Evolutionary conservation across 129 eudicot species (phyloP).

Genomic region (Saposhnikovia divaricata): DNA sequence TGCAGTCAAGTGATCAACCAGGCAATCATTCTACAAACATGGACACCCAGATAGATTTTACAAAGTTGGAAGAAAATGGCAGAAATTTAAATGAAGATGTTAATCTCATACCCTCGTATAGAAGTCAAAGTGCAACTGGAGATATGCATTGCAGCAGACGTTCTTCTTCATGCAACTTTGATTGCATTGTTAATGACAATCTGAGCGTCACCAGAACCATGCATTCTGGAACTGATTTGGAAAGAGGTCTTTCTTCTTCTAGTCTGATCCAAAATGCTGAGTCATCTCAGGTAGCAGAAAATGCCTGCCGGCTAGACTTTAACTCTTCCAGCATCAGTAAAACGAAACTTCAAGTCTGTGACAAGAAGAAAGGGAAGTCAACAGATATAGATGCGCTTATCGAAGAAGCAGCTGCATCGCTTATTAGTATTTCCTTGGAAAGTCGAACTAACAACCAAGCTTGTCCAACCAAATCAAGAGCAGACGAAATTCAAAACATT

Average conservation of each 20-base stretch:
- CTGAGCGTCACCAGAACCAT: constrained; percentile 13
- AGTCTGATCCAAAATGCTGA: constrained; percentile 3
- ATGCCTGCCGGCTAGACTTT: constrained; percentile 11
- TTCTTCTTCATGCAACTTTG: constrained; percentile 16
- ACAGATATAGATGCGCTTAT: constrained; percentile 18
- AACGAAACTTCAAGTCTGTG: background rate
- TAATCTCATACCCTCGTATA: background rate
- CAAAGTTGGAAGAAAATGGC: background rate
- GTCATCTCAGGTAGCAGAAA: constrained; percentile 8
- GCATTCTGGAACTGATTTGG: constrained; percentile 19
- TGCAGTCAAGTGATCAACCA: constrained; percentile 19
- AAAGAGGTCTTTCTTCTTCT: constrained; percentile 5
- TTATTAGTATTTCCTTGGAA: constrained; percentile 30
- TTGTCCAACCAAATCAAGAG: constrained; percentile 10
- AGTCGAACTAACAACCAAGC: constrained; percentile 21
- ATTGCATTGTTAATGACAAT: constrained; percentile 9
- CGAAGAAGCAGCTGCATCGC: constrained; percentile 49
- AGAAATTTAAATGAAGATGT: constrained; percentile 7
- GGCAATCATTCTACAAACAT: background rate
- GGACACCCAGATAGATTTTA: background rate
- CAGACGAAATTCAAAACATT: constrained; percentile 19
- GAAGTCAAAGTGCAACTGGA: constrained; percentile 1
- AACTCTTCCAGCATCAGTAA: background rate
- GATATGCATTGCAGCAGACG: constrained; percentile 6
- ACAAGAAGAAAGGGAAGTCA: background rate